Evolutionary conservation across 129 eudicot genomes (phyloP).

Genomic region (Apium graveolens): DNA sequence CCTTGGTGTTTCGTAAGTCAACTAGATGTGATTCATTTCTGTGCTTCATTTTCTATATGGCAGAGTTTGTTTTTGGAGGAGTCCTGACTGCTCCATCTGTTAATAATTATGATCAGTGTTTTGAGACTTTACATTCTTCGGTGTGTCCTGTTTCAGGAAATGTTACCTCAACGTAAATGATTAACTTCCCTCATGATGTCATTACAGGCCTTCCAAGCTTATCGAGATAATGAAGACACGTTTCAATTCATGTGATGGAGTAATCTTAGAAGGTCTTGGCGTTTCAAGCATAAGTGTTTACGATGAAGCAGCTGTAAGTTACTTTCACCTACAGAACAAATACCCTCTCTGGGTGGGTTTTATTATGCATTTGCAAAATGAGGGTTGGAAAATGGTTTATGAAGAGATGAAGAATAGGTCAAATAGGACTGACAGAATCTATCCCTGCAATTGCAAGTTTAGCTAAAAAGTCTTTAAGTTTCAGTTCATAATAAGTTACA

Average conservation of each 20-base stretch:
- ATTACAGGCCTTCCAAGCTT: constrained; percentile 75
- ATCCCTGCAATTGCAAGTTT: neutral
- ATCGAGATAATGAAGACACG: constrained; percentile 65
- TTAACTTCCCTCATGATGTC: neutral
- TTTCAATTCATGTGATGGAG: constrained; percentile 66
- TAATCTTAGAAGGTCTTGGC: constrained; percentile 68
- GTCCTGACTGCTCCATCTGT: neutral
- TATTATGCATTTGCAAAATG: neutral
- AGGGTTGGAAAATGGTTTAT: neutral
- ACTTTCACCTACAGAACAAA: constrained; percentile 3
- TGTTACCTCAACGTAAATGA: neutral
- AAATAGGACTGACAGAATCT: neutral
- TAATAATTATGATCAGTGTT: neutral
- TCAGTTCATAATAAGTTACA: neutral
- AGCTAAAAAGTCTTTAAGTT: neutral
- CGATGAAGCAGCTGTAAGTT: constrained; percentile 74
- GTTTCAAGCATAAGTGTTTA: constrained; percentile 61
- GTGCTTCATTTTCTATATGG: neutral
- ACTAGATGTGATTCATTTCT: neutral
- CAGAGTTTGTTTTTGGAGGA: neutral
- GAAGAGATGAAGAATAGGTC: neutral
- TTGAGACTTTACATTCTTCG: neutral
- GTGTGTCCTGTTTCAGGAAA: neutral
- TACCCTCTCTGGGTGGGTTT: neutral
- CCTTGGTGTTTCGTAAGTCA: constrained; percentile 92